Percentiles rank a stretch among this genome's conserved stretches.
phyloP scores from a whole-genome alignment of 208 protist genomes.

The Trypanosoma vivax region DNA sequence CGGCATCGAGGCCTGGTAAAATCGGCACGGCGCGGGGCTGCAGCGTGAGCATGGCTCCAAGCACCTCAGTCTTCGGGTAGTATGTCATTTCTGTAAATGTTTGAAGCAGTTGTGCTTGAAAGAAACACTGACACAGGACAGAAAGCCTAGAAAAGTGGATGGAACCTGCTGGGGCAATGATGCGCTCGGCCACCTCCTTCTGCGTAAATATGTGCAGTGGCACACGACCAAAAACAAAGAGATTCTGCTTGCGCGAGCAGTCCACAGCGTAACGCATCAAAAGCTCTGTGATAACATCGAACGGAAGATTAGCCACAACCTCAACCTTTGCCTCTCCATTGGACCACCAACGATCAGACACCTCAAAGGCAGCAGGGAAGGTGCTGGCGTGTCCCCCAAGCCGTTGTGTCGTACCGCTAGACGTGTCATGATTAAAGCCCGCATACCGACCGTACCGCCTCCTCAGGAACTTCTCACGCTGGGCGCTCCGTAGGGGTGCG shows the following conservation, averaged over 20 bases:
- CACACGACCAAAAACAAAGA: conserved; percentile 81
- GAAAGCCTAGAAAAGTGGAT: conserved; percentile 81
- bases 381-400: neutral
- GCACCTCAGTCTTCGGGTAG: conserved; percentile 81
- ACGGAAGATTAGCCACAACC: conserved; percentile 85
- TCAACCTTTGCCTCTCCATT: conserved; percentile 78
- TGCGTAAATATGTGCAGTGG: conserved; percentile 85
- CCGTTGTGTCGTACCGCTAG: conserved; percentile 1
- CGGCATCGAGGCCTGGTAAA: conserved; percentile 40
- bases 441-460: conserved; percentile 23
- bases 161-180: conserved; percentile 59
- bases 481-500: conserved; percentile 48
- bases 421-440: conserved; percentile 19
- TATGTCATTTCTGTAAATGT: conserved; percentile 80
- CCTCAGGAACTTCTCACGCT: conserved; percentile 49
- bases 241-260: conserved; percentile 47
- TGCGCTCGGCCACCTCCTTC: conserved; percentile 78
- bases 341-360: conserved; percentile 70
- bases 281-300: conserved; percentile 73
- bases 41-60: conserved; percentile 72
- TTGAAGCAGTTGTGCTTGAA: conserved; percentile 67
- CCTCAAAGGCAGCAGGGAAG: conserved; percentile 19
- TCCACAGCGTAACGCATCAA: conserved; percentile 81
- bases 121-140: conserved; percentile 75
- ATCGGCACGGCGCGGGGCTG: conserved; percentile 58